These are phyloP conservation scores for Geosmithia flava DNA, from an alignment of 2,329 filamentous ascomycete genomes.

Conservation along the genomic window DNA sequence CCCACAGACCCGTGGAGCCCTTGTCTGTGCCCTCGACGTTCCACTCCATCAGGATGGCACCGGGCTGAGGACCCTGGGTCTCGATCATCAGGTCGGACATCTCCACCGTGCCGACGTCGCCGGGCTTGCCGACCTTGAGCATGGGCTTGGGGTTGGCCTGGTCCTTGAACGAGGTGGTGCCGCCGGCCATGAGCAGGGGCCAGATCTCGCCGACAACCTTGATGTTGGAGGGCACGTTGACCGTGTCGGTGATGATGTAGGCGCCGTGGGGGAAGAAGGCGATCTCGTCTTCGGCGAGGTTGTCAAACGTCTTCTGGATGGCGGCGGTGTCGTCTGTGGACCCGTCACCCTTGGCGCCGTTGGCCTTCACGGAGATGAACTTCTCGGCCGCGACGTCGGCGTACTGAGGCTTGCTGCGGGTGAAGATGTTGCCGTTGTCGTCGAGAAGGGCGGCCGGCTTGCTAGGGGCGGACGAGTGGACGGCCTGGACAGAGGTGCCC, in stretches of 20 bases:
- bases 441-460: conserved; percentile 60
- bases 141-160: conserved; percentile 67
- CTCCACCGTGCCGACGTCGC: conserved; percentile 70
- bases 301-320: conserved; percentile 68
- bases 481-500: conserved; percentile 45
- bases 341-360: conserved; percentile 81
- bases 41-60: conserved; percentile 65
- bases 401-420: conserved; percentile 85
- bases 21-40: conserved; percentile 19
- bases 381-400: conserved; percentile 49
- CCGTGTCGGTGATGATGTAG: conserved; percentile 57
- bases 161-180: conserved; percentile 58
- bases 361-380: conserved; percentile 74
- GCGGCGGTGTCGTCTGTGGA: conserved; percentile 74
- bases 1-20: conserved; percentile 76
- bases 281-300: conserved; percentile 48
- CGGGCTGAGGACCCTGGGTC: conserved; percentile 71
- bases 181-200: conserved; percentile 78
- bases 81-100: conserved; percentile 81
- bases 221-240: conserved; percentile 65
- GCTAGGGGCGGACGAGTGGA: conserved; percentile 30
- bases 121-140: conserved; percentile 69
- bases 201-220: conserved; percentile 87
- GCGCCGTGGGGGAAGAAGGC: conserved; percentile 67
- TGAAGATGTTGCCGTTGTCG: conserved; percentile 56